Evolutionary conservation across 2,329 filamentous ascomycete genomes (phyloP).

Genomic region (Colletotrichum gloeosporioides): DNA sequence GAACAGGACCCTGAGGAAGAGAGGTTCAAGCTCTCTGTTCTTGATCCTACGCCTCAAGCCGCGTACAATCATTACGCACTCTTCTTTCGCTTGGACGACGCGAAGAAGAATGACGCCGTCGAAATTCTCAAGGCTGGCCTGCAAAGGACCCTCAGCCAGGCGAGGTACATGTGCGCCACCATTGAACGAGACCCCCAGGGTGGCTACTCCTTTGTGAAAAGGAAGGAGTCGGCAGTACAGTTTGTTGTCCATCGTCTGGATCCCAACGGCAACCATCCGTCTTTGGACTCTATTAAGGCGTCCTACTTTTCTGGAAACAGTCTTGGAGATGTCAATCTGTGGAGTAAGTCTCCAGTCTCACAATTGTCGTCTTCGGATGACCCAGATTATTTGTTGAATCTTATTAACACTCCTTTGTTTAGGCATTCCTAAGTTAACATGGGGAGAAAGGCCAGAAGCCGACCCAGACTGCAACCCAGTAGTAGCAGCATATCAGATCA

Average conservation of each 20-base stretch:
- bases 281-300: not conserved
- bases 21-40: not conserved
- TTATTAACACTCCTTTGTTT: not conserved
- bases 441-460: constrained; percentile 39
- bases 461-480: constrained; percentile 36
- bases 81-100: not conserved
- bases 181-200: not conserved
- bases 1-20: not conserved
- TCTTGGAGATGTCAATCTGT: not conserved
- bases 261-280: not conserved
- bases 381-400: not conserved
- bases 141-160: not conserved
- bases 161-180: not conserved
- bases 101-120: not conserved
- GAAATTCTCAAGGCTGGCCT: not conserved
- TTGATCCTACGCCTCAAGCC: not conserved
- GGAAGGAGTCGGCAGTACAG: not conserved
- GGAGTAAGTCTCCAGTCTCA: not conserved
- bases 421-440: not conserved
- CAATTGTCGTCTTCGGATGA: not conserved
- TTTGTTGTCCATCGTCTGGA: not conserved
- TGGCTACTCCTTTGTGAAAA: not conserved
- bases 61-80: not conserved
- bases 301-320: not conserved
- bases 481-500: constrained; percentile 42